phyloP scores from a whole-genome alignment of 2,329 filamentous ascomycete genomes.

The Botryotinia calthae region DNA sequence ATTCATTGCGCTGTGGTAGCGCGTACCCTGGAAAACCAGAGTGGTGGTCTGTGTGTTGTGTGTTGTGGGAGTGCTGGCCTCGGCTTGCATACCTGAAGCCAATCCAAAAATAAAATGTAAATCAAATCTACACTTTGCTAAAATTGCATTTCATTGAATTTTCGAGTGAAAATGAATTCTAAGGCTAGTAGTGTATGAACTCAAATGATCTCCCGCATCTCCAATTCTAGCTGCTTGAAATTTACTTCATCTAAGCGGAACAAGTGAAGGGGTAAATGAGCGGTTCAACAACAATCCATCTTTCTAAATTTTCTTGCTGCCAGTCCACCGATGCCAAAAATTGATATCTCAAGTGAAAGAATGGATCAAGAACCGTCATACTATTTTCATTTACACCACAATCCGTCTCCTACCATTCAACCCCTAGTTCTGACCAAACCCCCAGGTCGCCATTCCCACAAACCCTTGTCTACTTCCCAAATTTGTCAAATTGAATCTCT shows the following conservation, averaged over 20 bases:
- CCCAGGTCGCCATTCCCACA: slow-evolving; percentile 26
- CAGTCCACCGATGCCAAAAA: background rate
- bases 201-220: background rate
- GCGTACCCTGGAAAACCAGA: background rate
- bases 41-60: background rate
- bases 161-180: background rate
- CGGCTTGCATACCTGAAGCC: background rate
- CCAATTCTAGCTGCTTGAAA: background rate
- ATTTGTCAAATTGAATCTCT: slow-evolving; percentile 24
- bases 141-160: background rate
- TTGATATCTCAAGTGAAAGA: background rate
- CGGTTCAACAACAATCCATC: background rate
- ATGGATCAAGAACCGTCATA: too few relatives aligned
- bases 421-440: background rate
- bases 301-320: background rate
- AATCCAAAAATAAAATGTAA: background rate
- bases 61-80: background rate
- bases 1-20: background rate
- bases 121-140: background rate
- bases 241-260: background rate
- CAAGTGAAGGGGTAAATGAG: background rate
- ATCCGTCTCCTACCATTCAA: background rate
- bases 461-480: slow-evolving; percentile 24
- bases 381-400: background rate
- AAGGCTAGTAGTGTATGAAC: background rate